Conservation (phyloP, 495 filamentous ascomycete genomes). For the Clohesyomyces aquaticus region DNA sequence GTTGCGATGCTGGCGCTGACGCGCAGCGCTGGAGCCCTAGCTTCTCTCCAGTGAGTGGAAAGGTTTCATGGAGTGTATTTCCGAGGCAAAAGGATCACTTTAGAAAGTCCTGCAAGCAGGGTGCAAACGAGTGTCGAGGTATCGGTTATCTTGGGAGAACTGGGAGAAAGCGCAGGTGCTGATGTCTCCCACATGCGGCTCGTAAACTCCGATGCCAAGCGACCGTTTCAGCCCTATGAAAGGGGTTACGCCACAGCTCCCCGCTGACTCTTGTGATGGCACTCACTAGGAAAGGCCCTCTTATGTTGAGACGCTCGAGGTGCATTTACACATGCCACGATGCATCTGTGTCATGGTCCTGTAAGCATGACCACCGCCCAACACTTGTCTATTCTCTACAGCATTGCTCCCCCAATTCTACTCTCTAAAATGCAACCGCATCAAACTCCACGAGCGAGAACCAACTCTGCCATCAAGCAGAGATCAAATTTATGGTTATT, state of each 20-base stretch:
- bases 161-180: not conserved
- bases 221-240: not conserved
- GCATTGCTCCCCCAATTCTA: not conserved
- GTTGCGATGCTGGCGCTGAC: slow-evolving; percentile 33
- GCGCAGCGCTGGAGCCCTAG: slow-evolving; percentile 15
- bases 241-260: not conserved
- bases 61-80: not conserved
- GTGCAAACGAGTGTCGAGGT: not conserved
- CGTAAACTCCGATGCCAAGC: not conserved
- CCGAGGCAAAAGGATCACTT: not conserved
- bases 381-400: not conserved
- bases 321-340: too few relatives aligned
- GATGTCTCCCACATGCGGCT: not conserved
- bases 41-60: not conserved
- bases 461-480: too few relatives aligned
- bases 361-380: not conserved
- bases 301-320: too few relatives aligned
- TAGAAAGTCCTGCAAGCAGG: not conserved
- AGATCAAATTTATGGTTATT: too few relatives aligned
- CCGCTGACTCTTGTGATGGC: too few relatives aligned
- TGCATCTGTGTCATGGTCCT: too few relatives aligned
- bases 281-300: too few relatives aligned
- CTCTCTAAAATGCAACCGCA: not conserved
- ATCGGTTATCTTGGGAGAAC: not conserved
- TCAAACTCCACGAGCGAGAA: too few relatives aligned